Conservation (phyloP, 1,284 basidiomycete species). For the Malassezia brasiliensis region DNA sequence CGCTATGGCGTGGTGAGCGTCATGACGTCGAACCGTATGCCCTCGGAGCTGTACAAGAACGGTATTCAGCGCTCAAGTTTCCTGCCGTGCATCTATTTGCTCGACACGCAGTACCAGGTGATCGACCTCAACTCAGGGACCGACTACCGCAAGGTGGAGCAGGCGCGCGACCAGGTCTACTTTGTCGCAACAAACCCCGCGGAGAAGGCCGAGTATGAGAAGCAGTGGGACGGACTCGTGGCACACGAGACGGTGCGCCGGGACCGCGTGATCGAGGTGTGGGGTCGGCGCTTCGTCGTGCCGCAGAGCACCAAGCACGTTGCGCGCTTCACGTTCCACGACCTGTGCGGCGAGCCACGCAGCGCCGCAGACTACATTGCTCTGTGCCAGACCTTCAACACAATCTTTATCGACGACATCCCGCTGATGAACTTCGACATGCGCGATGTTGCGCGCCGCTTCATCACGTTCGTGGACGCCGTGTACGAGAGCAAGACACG, state of each 20-base stretch:
- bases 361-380: conserved; percentile 94
- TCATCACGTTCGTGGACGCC: conserved; percentile 96
- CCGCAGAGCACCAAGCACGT: conserved; percentile 57
- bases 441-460: conserved; percentile 78
- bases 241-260: conserved; percentile 56
- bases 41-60: conserved; percentile 95
- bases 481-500: conserved; percentile 47
- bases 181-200: conserved; percentile 65
- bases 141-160: conserved; percentile 53
- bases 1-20: conserved; percentile 84
- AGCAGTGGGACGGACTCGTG: conserved; percentile 68
- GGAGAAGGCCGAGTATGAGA: conserved; percentile 63
- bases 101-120: conserved; percentile 75
- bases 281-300: conserved; percentile 73
- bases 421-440: conserved; percentile 73
- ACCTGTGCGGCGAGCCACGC: conserved; percentile 79
- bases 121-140: conserved; percentile 89
- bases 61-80: conserved; percentile 96
- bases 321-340: conserved; percentile 76
- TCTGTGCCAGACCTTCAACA: conserved; percentile 75
- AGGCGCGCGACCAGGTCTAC: conserved; percentile 72
- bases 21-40: conserved; percentile 96
- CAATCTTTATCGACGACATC: conserved; percentile 77
- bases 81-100: conserved; percentile 83
- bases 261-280: conserved; percentile 65